Evolutionary conservation across 257 asterid species (phyloP), one percentile per base, ranked within the genome.

Genomic region (Penstemon newberryi): DNA sequence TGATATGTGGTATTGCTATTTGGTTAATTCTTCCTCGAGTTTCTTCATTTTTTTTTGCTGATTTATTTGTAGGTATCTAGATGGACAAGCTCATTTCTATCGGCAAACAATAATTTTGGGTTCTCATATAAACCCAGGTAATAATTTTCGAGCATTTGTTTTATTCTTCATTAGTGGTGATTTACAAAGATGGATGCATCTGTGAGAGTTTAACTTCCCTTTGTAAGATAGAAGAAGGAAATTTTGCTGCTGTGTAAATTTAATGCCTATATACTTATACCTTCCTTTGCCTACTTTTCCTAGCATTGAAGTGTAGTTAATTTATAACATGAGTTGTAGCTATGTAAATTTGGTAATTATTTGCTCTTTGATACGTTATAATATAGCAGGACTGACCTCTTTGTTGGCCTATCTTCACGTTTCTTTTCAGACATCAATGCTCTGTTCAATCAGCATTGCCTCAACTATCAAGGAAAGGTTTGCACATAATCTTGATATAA

Each of bases 41-140:
- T 56, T 11, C 43, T 66, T 72, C 47, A 44, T 60, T 75, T 62
- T 41, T 13, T 36, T 70, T 56, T 67, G 51, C 72, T 54, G 59
- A 43, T 76, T 53, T 63, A 11, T 75, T 69, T 40, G 63, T 66
- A 93, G 99, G 99, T 90, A 88, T 68, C 70, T 88, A 68, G 97
- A 93, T 57, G 96, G 84, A 65, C 99, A 87, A 76, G 92, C 97
- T 4, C 91, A 74, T 13, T 87, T 84, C 88, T 93, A 90, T 72
- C 85, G 99, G 79, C 99, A 93, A 73, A 79, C 99, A 56, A 72
- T 93, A 75, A 73, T 93, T 63, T 83, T 93, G 70, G 73, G 94
- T 75, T 90, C 97, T 75, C 97, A 93, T 76, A 45, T 82, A 64
- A 87, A 82, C 77, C 99, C 97, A 84, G 99, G 97, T 90, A 83